These are phyloP conservation scores for Penicillium brevicompactum DNA, from an alignment of 2,329 filamentous ascomycete genomes.

Conservation along the genomic window DNA sequence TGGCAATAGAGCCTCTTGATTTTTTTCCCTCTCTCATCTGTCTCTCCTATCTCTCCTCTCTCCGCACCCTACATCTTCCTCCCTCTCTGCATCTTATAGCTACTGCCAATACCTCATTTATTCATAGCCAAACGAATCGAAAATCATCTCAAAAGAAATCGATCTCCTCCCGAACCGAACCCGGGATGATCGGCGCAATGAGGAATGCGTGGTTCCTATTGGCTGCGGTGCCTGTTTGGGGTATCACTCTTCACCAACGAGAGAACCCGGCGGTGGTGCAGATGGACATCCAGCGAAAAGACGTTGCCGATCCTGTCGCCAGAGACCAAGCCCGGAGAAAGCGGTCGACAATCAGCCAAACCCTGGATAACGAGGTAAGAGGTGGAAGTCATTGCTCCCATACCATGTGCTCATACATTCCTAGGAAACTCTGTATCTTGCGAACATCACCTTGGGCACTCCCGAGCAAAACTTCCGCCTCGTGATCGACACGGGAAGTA, in stretches of 20 bases:
- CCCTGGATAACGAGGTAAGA: constrained; percentile 57
- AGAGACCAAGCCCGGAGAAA: constrained; percentile 51
- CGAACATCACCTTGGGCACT: constrained; percentile 60
- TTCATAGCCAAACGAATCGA: too few relatives aligned
- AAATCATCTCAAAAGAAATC: not conserved
- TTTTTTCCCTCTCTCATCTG: not conserved
- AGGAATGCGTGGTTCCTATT: constrained; percentile 22
- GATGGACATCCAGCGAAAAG: constrained; percentile 54
- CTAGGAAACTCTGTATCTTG: constrained; percentile 59
- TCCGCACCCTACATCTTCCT: not conserved
- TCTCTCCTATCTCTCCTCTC: not conserved
- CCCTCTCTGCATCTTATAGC: not conserved
- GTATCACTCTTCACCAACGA: constrained; percentile 35
- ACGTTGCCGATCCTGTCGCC: constrained; percentile 48
- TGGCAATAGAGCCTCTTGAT: not conserved
- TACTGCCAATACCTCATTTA: not conserved
- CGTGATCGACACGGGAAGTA: constrained; percentile 65
- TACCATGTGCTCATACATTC: not conserved
- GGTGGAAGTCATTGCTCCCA: not conserved
- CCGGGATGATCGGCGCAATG: constrained; percentile 17
- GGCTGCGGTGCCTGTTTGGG: constrained; percentile 14
- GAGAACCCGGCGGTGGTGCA: constrained; percentile 50
- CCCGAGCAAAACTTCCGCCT: constrained; percentile 57
- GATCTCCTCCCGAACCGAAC: constrained; percentile 6
- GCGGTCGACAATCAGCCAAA: constrained; percentile 43